These are phyloP conservation scores for Lepiota venenata DNA, from an alignment of 768 basidiomycete genomes.

Conservation along the genomic window DNA sequence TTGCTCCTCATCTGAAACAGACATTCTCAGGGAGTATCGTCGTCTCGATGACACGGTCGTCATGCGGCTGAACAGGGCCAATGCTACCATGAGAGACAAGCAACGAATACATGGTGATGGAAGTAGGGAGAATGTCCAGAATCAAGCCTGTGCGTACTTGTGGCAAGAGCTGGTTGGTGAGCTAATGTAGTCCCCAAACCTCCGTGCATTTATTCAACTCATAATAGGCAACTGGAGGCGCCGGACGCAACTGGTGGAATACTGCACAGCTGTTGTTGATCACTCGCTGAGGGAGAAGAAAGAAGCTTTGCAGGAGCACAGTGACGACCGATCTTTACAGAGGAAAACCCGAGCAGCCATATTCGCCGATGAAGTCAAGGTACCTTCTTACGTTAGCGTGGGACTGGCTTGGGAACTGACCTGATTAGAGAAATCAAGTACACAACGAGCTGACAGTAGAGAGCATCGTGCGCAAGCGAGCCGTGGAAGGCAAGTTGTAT, in stretches of 20 bases:
- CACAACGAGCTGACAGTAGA: constrained; percentile 75
- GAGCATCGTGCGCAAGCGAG: constrained; percentile 64
- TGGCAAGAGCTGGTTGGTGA: constrained; percentile 80
- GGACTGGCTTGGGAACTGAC: not conserved
- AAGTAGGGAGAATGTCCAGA: constrained; percentile 54
- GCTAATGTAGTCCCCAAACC: constrained; percentile 21
- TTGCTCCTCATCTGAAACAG: constrained; percentile 32
- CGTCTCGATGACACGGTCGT: constrained; percentile 75
- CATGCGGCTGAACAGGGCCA: constrained; percentile 79
- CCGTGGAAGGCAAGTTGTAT: constrained; percentile 59
- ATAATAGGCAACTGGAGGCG: constrained; percentile 64
- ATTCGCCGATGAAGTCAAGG: constrained; percentile 72
- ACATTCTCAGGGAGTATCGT: constrained; percentile 79
- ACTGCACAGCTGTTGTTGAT: constrained; percentile 72
- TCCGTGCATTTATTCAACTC: constrained; percentile 17
- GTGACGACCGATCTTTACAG: constrained; percentile 41
- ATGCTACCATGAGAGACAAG: constrained; percentile 70
- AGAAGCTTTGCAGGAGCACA: constrained; percentile 36
- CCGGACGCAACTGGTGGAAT: constrained; percentile 68
- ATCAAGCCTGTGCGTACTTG: constrained; percentile 69
- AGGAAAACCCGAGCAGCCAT: constrained; percentile 53
- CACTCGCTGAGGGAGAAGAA: constrained; percentile 56
- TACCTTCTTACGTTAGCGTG: constrained; percentile 23
- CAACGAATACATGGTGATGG: constrained; percentile 45
- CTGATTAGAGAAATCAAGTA: constrained; percentile 61